These are phyloP conservation scores for Umbelopsis sp. DNA, from an alignment of 192 early-diverging fungal genomes.

Conservation along the genomic window DNA sequence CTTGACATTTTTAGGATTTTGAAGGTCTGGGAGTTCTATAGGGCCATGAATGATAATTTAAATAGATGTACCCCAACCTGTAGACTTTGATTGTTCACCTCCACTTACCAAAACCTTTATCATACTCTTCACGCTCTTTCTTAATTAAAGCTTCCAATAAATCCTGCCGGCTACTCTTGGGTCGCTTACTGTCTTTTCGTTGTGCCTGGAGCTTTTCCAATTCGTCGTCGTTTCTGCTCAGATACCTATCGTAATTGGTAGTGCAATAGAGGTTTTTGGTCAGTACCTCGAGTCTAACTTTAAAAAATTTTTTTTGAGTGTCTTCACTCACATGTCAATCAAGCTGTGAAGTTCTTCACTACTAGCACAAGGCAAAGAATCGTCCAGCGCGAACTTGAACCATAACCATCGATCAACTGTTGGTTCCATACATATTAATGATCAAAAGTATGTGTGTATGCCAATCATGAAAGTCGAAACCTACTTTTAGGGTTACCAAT, in stretches of 20 bases:
- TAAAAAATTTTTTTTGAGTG: neutral
- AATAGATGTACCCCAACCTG: neutral
- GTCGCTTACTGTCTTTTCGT: conserved; percentile 42
- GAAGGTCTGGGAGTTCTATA: conserved; percentile 59
- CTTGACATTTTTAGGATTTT: conserved; percentile 53
- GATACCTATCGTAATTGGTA: conserved; percentile 39
- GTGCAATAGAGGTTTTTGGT: neutral
- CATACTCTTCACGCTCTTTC: conserved; percentile 52
- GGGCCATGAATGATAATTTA: neutral
- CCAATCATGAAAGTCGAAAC: neutral
- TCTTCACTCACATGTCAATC: conserved; percentile 31
- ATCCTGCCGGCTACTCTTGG: conserved; percentile 48
- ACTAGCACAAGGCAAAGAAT: conserved; percentile 31
- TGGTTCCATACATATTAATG: neutral
- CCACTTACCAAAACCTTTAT: conserved; percentile 52
- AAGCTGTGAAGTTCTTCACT: conserved; percentile 40
- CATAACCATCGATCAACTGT: conserved; percentile 52
- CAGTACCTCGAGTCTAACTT: neutral
- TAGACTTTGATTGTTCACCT: neutral
- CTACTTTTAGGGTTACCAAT: conserved; percentile 33
- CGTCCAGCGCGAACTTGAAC: conserved; percentile 57
- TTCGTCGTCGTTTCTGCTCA: conserved; percentile 51
- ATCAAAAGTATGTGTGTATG: neutral
- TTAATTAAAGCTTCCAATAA: conserved; percentile 43
- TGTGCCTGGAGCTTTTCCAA: conserved; percentile 41